Conservation (phyloP, 306 rosid genomes). For the Cicer chorassanicum region DNA sequence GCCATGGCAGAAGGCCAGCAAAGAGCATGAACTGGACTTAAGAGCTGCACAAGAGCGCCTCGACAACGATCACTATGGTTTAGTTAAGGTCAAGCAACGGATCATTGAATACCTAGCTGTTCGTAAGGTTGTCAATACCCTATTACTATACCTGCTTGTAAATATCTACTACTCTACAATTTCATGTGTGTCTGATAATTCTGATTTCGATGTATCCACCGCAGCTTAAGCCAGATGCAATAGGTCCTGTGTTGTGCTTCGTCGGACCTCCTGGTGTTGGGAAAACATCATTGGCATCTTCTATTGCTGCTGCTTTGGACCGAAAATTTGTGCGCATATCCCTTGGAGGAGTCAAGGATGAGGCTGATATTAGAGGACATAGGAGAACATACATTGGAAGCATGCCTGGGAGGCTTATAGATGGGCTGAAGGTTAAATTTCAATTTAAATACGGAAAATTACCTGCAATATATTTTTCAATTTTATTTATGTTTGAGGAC, state of each 20-base stretch:
- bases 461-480: constrained; percentile 13
- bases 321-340: constrained; percentile 90
- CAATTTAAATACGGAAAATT: constrained; percentile 26
- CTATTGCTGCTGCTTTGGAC: constrained; percentile 92
- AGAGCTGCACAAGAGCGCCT: constrained; percentile 88
- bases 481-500: constrained; percentile 14
- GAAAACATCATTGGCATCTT: constrained; percentile 95
- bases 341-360: constrained; percentile 99
- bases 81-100: constrained; percentile 91
- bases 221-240: constrained; percentile 99
- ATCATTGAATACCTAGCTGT: constrained; percentile 96
- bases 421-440: constrained; percentile 82
- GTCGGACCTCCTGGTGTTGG: constrained; percentile 99
- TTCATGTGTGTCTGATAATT: constrained; percentile 44
- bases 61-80: constrained; percentile 91
- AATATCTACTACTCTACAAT: constrained; percentile 31
- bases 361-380: constrained; percentile 96
- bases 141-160: constrained; percentile 26
- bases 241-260: constrained; percentile 98
- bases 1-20: constrained; percentile 88
- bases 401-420: constrained; percentile 99
- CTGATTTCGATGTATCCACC: constrained; percentile 41
- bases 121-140: constrained; percentile 73
- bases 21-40: constrained; percentile 83
- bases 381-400: constrained; percentile 99